Base-by-base conservation (phyloP, 75 land plant species). In the Azolla pinnata region DNA sequence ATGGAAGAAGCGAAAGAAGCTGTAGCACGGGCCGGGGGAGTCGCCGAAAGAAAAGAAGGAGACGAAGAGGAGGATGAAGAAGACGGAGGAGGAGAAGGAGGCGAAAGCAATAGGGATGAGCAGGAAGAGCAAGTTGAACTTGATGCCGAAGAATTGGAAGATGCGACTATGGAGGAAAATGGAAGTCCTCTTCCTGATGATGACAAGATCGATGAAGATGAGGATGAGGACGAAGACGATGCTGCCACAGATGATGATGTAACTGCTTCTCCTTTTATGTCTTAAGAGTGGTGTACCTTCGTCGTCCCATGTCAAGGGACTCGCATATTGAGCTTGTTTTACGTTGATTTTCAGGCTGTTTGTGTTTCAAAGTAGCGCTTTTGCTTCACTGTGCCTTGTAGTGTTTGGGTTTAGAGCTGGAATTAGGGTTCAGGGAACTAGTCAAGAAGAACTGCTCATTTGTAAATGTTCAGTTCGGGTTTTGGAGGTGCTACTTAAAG, bases 101-200 rank as follows among this genome's bases (percentile, higher is more conserved):
- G 25, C 56, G 4, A 29, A 17, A 16, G 27, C 31, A 18, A 40
- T 16, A 16, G 29, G 24, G 69, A 69, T 25, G 87, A 69, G 55
- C 79, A 71, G 49, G 62, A 57, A 35, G 67, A 62, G 70, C 60
- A 60, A 53, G 53, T 35, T 8, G 67, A 71, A 26, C 29, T 27
- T 9, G 62, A 54, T 26, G 58, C 66, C n/a, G 81, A 75, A 53
- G 82, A 82, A 51, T 63, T 27, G 16, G 80, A 77, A 53, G 79
- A 79, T 56, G 86, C 79, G 77, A 83, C 75, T 73, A 59, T 80
- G 29, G 84, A 77, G 69, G 83, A 83, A 21, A 80, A 79, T 0
- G 79, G 69, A 24, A 7, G 76, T 1, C 70, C 67, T 12, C 73
- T 17, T 14, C 54, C 70, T 21, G 78, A 57, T 12, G 84, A 78